phyloP scores from a whole-genome alignment of 345 rosid species.

The Syzygium aqueum region DNA sequence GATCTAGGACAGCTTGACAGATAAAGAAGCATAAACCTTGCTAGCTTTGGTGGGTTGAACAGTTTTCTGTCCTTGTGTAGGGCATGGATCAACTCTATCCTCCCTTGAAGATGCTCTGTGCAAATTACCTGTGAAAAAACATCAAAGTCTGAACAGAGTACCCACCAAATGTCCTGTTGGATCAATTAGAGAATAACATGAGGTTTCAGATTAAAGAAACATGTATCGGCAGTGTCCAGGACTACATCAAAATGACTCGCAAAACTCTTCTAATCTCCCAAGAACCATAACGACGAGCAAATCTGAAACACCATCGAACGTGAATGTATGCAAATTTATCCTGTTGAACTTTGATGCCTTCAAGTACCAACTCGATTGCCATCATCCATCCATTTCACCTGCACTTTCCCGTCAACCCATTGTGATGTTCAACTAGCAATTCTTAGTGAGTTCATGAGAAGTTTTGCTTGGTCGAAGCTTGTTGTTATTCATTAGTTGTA shows the following conservation, averaged over 20 bases:
- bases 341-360: too few species aligned
- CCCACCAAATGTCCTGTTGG: background rate
- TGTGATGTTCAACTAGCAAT: background rate
- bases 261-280: background rate
- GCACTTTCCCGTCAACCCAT: too few species aligned
- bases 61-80: conserved; percentile 59
- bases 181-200: background rate
- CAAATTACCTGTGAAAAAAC: conserved; percentile 58
- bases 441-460: background rate
- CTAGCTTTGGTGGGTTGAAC: conserved; percentile 57
- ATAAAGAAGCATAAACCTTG: conserved; percentile 33
- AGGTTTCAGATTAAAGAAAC: background rate
- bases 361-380: too few species aligned
- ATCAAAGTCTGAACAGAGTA: background rate
- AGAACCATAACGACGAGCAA: background rate
- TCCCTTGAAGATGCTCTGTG: conserved; percentile 57
- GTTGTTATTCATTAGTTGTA: background rate
- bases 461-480: background rate
- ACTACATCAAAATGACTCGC: background rate
- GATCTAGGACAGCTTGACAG: background rate
- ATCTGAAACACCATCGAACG: too few species aligned
- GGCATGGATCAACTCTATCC: conserved; percentile 55
- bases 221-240: background rate
- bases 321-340: too few species aligned
- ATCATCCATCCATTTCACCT: too few species aligned